These are phyloP conservation scores for Phlebiopsis gigantea DNA, from an alignment of 768 basidiomycete genomes.

Conservation along the genomic window DNA sequence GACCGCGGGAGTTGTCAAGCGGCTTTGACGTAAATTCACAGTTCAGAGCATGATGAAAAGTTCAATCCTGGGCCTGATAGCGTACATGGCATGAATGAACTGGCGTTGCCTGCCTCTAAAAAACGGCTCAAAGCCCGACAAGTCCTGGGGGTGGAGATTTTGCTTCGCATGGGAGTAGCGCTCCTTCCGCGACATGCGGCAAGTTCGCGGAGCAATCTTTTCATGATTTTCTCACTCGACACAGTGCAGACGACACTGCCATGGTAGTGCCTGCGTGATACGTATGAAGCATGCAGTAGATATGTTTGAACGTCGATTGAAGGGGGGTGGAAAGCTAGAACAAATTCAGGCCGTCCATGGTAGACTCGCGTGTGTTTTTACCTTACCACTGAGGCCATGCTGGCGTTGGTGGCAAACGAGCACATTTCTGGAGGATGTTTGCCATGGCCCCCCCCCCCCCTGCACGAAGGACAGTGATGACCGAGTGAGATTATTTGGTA, in stretches of 20 bases:
- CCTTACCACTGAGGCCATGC: neutral
- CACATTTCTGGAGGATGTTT: neutral
- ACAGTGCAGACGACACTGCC: neutral
- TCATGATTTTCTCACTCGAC: neutral
- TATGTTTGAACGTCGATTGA: neutral
- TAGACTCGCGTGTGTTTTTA: neutral
- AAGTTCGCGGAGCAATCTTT: neutral
- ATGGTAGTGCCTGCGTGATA: neutral
- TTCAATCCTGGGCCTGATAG: no score
- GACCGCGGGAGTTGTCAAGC: no score
- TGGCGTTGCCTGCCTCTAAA: no score
- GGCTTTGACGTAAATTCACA: no score
- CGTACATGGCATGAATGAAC: no score
- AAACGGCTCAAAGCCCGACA: no score
- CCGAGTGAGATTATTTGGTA: neutral
- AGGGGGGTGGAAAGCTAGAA: neutral
- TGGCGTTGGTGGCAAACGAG: neutral
- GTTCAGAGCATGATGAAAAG: no score
- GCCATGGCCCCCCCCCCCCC: neutral
- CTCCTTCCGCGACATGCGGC: neutral
- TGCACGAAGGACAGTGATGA: neutral
- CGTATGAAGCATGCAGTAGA: neutral
- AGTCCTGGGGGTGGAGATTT: no score
- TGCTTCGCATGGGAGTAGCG: no score
- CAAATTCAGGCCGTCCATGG: neutral